Evolutionary conservation across 371 early-diverging fungal genomes (phyloP), one percentile per base, ranked within the genome.

Genomic region (Mortierella sp.): DNA sequence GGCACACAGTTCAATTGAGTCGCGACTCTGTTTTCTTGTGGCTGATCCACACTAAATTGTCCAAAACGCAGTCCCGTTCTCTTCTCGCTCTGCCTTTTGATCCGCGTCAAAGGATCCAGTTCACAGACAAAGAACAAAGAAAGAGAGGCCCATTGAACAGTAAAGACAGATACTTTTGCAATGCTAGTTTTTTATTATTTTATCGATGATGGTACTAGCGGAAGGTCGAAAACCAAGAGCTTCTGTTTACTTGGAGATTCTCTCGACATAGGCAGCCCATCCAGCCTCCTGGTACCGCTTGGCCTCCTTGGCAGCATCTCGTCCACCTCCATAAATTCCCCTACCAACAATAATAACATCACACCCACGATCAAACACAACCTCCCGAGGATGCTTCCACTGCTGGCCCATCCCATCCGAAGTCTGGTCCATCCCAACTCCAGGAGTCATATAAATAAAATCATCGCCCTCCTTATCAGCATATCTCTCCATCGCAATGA

Each of bases 341-440:
- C 99, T 91, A 44, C 99, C 99, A 3, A 99, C 99, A 89, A 99
- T 99, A 81, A 99, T 98, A 27, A 99, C 92, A 91, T 99, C 99
- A 73, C 97, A 95, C 24, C 95, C 95, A 77, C 93, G 93, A 32
- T 95, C 95, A n/a, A 92, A 87, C 74, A 99, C 91, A 41, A 98
- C 98, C 75, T 96, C 90, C 71, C 93, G 89, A 49, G 99, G 99
- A 0, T 97, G 96, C 81, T 97, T 92, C 89, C 98, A 99, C 89
- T 96, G 96, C 89, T 99, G 99, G 49, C 99, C 99, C 49, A 99
- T 88, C 4, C 91, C 93, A 89, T 99, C 99, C 29, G 96, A 96
- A 49, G 90, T 90, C 24, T 92, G 92, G 74, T 93, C 96, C 84
- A 99, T 85, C 10, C 94, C 94, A 56, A 99, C 98, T 79, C 99